These are phyloP conservation scores for Chaetothyriales sp. DNA, from an alignment of 2,329 filamentous ascomycete species.

Conservation along the genomic window DNA sequence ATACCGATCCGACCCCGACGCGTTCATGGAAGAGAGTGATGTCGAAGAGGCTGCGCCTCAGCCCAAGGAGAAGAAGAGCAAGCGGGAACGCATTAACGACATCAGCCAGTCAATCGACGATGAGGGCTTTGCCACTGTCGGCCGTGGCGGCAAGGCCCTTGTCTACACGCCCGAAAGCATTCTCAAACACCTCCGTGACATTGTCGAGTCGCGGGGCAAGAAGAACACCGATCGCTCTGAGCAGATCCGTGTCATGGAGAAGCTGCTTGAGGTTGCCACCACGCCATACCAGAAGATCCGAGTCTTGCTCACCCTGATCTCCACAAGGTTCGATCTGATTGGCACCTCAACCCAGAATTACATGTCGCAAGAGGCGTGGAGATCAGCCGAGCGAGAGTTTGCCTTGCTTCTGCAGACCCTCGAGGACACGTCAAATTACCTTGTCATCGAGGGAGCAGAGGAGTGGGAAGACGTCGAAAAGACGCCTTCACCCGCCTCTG, in stretches of 20 bases:
- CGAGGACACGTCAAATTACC: constrained; percentile 62
- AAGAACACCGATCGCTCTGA: constrained; percentile 95
- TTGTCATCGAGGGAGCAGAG: constrained; percentile 83
- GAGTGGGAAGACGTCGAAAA: constrained; percentile 99
- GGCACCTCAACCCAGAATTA: constrained; percentile 57
- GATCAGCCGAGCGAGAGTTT: constrained; percentile 79
- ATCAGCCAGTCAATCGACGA: constrained; percentile 51
- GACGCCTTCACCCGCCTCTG: constrained; percentile 56
- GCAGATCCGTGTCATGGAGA: constrained; percentile 97
- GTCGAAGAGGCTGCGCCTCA: constrained; percentile 43
- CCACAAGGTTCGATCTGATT: constrained; percentile 85
- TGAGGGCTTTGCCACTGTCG: constrained; percentile 78
- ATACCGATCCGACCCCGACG: constrained; percentile 73
- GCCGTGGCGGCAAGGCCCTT: constrained; percentile 74
- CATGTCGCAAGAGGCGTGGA: constrained; percentile 96
- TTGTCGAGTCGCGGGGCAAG: constrained; percentile 91
- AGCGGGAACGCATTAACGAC: constrained; percentile 35
- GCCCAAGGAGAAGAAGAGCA: constrained; percentile 30
- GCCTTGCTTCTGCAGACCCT: constrained; percentile 63
- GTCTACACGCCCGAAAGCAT: constrained; percentile 96
- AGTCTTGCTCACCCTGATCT: constrained; percentile 79
- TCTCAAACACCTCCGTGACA: constrained; percentile 85
- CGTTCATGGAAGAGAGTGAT: constrained; percentile 74
- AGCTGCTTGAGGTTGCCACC: constrained; percentile 73
- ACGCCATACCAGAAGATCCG: constrained; percentile 91